Base-by-base conservation (phyloP, 2,329 filamentous ascomycete species). In the Ophiobolus disseminans region DNA sequence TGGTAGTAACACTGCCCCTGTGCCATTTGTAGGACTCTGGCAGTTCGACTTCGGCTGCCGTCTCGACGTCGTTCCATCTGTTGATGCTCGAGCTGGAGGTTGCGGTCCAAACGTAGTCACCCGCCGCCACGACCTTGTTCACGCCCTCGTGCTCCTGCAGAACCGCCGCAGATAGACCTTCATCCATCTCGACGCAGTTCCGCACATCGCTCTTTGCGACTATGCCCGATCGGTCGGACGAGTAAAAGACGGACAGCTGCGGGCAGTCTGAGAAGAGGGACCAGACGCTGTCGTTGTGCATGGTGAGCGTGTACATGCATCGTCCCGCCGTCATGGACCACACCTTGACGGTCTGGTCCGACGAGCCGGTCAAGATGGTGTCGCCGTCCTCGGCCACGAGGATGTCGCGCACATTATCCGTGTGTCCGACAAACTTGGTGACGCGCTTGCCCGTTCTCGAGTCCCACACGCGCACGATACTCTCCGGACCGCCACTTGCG, bases 201-300 rank as follows among this genome's bases (percentile, higher is more conserved):
- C 92, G 84, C 20, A 93, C 88, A 70, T 99, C 94, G 1, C 93
- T 97, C 79, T 97, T 99, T 45, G 91, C 93, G n/a, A 99, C 87
- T 53, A 97, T 76, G 2, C 94, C 94, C 1, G 91, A 92, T 41
- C 93, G 87, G 74, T 99, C 94, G 61, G 88, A 90, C 46, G 93
- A 97, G 76, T 97, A 97, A 73, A 99, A 97, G 22, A 96, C 84
- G 8, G 88, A 87, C 3, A 99, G 82, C 49, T 88, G 83, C 0
- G 92, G 91, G 62, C 96, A 86, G 44, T 93, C 87, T 0, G 94
- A 97, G 73, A 89, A 96, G 17, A 99, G 80, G 1, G 91, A 95
- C 94, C 94, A 99, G 17, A 99, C 90, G 69, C 92, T 97, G 68
- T 96, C 91, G 68, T 96, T 96, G 76, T 99, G 94, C 94, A 99